Evolutionary conservation across 768 basidiomycete species (phyloP).

Genomic region (Lactarius deliciosus): DNA sequence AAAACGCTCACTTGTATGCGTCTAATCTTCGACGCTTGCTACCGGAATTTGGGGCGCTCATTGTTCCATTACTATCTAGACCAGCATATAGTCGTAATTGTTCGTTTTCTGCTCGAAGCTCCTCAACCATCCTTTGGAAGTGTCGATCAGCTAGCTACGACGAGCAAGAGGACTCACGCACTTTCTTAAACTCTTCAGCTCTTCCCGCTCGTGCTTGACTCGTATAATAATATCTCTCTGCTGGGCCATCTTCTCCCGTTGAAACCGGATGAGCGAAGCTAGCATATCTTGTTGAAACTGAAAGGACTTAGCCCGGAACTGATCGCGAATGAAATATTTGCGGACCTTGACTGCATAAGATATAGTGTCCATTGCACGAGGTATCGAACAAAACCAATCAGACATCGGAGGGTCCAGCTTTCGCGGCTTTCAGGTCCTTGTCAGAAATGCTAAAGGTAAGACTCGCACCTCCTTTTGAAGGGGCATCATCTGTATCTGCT

Average conservation of each 20-base stretch:
- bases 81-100: conserved; percentile 43
- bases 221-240: conserved; percentile 53
- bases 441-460: neutral
- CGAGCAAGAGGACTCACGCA: conserved; percentile 18
- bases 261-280: conserved; percentile 63
- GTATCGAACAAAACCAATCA: conserved; percentile 72
- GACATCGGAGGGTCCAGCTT: conserved; percentile 83
- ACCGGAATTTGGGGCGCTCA: conserved; percentile 47
- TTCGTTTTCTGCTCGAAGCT: conserved; percentile 49
- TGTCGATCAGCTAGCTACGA: conserved; percentile 19
- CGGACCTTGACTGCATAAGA: conserved; percentile 67
- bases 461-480: conserved; percentile 67
- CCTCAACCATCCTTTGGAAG: conserved; percentile 47
- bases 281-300: conserved; percentile 82
- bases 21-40: conserved; percentile 64
- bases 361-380: conserved; percentile 58
- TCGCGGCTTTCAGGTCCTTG: neutral
- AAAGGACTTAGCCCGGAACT: neutral
- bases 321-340: neutral
- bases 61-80: conserved; percentile 39
- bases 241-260: conserved; percentile 57
- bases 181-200: conserved; percentile 55
- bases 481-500: conserved; percentile 65
- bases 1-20: conserved; percentile 42
- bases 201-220: conserved; percentile 49